Base-by-base conservation (phyloP, 2,329 filamentous ascomycete species). In the Phialocephala subalpina region DNA sequence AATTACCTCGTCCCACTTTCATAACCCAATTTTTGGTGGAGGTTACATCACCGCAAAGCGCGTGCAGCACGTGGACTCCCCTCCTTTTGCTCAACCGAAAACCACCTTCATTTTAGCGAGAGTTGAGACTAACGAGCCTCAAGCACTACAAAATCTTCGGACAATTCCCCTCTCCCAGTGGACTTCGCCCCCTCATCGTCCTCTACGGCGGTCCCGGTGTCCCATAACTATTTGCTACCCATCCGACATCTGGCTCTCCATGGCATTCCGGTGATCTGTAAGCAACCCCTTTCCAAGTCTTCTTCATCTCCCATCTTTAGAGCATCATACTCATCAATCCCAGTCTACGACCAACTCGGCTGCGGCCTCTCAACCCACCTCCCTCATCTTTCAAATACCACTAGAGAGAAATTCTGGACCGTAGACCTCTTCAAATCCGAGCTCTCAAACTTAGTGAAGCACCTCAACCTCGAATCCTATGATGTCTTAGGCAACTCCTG, bases 261-360 rank as follows among this genome's bases (percentile, higher is more conserved):
- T 20, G 76, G 78, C 69, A 78, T 80, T 7, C 82, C 84, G 0
- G 75, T 86, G 1, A 73, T 87, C 33, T 80, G n/a, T n/a, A n/a
- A n/a, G n/a, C n/a, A n/a, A n/a, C n/a, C n/a, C n/a, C n/a, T n/a
- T n/a, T n/a, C n/a, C n/a, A n/a, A n/a, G n/a, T n/a, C n/a, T n/a
- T n/a, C n/a, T n/a, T n/a, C n/a, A n/a, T n/a, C n/a, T n/a, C n/a
- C n/a, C n/a, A n/a, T n/a, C n/a, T n/a, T n/a, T n/a, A n/a, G n/a
- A n/a, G n/a, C n/a, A n/a, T n/a, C n/a, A n/a, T n/a, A n/a, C n/a
- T n/a, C n/a, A n/a, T n/a, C n/a, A n/a, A n/a, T n/a, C n/a, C n/a
- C n/a, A n/a, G n/a, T 86, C 72, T 87, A 87, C 72, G 84, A 87
- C 69, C 84, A 87, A 66, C 77, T 86, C 60, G 84, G 84, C 25